These are phyloP conservation scores for Claviceps sorghi DNA, from an alignment of 2,329 filamentous ascomycete species.

Conservation along the genomic window DNA sequence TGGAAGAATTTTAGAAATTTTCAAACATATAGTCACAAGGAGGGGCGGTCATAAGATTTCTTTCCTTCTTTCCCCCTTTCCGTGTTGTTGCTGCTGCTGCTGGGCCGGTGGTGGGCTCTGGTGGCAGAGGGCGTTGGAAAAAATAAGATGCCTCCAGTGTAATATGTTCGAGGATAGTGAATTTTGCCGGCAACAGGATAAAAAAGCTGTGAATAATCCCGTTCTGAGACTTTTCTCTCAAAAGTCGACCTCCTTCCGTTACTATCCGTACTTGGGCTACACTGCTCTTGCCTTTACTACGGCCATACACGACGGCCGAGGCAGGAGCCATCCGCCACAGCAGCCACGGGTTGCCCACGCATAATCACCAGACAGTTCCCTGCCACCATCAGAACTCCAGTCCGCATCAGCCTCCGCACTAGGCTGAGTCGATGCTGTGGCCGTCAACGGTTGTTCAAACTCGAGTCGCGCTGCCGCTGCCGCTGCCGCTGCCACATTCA, in stretches of 20 bases:
- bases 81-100: too few species aligned
- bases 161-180: background rate
- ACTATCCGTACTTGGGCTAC: background rate
- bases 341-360: background rate
- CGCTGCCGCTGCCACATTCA: too few species aligned
- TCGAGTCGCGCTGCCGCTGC: background rate
- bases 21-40: background rate
- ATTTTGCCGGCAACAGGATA: background rate
- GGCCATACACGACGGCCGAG: background rate
- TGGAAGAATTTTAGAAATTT: constrained; percentile 1
- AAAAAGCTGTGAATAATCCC: background rate
- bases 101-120: too few species aligned
- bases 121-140: background rate
- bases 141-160: background rate
- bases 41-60: background rate
- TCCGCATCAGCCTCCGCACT: too few species aligned
- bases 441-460: too few species aligned
- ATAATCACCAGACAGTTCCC: too few species aligned
- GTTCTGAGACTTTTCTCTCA: too few species aligned
- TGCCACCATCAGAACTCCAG: background rate
- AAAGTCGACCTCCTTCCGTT: background rate
- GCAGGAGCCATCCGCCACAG: constrained; percentile 1
- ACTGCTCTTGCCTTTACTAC: background rate
- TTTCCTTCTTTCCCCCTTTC: too few species aligned
- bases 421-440: too few species aligned